Evolutionary conservation across 2,329 filamentous ascomycete genomes (phyloP), one percentile per base, ranked within the genome.

Genomic region (Colletotrichum sp.): DNA sequence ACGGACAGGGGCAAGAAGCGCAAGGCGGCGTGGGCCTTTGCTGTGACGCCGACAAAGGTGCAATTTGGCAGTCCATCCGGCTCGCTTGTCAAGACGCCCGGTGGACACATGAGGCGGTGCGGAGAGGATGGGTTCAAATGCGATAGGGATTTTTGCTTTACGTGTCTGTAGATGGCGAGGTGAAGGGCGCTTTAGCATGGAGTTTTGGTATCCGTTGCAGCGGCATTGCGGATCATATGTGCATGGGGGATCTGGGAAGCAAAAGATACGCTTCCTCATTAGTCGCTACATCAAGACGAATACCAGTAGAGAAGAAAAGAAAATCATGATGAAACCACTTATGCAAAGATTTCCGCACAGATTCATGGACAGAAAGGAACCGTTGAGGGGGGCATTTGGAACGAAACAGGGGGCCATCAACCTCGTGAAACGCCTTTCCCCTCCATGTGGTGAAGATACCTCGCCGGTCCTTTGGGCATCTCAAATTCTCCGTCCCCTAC

Each of bases 91-190:
- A 84, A 84, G 78, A 91, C 89, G 12, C 89, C 90, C 0, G 86
- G 89, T 3, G 90, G 90, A 2, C 87, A 87, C 16, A 78, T 86
- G 78, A 84, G 88, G 68, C 84, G 84, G 16, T 93, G 91, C 74
- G 91, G 91, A 5, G 83, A 89, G 77, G 86, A 88, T 77, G 91
- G 89, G 15, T 92, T 89, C 80, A 84, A 83, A 19, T 93, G 91
- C 76, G 87, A 87, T 5, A 85, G 89, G 70, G 88, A 90, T 76
- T 93, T 92, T 82, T 93, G 91, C 82, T 92, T 93, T 78, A 86
- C 85, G 12, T 93, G 91, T 79, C 83, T 90, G 74, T 85, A 72
- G n/a, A 57, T 63, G 65, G 3, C 4, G n/a, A 13, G 44, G 44
- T 22, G 57, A n/a, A 32, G 30, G 27, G 30, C 30, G 13, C 28